Evolutionary conservation across 2,329 filamentous ascomycete genomes (phyloP), one percentile per base, ranked within the genome.

Genomic region (Pseudodiploospora longispora): DNA sequence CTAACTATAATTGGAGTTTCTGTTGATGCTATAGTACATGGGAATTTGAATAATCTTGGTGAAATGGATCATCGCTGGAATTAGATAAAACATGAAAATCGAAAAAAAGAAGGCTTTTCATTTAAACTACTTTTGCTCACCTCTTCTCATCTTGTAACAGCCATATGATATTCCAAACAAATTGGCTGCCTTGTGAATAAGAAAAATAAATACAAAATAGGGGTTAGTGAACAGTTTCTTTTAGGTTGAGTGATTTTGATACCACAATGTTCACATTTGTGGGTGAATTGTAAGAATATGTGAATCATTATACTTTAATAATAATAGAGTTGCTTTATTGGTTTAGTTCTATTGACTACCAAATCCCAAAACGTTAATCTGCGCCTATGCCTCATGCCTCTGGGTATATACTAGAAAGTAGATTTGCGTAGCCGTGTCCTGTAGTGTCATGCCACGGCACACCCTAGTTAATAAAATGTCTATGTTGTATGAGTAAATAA

Each of bases 361-460:
- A 46, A 53, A 51, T 49, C 19, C 19, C 50, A 50, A 47, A 49
- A 10, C 6, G 30, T 47, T 49, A 44, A 50, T 55, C 52, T 54
- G 51, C 57, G 53, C 59, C 55, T 50, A 55, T 48, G 53, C 55
- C 47, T 59, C 19, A 59, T 62, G 60, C 54, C 59, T 59, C 51
- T n/a, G 59, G 60, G 58, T 63, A 63, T 63, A 61, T 61, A 55
- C 56, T 60, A 56, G 52, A 61, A 58, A 50, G 54, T 52, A 61
- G 50, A 44, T 56, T 50, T 45, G 48, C 46, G 43, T 47, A 19
- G 38, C 48, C 44, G 45, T 39, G 46, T 33, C 35, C 19, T 33
- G 19, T 19, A 19, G 19, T 19, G 19, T 43, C 32, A 19, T 47
- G 38, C 44, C 43, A 30, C 41, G 42, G 30, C 29, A 10, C 40